phyloP scores from a whole-genome alignment of 2,329 filamentous ascomycete species.

The Exophiala bonariae region DNA sequence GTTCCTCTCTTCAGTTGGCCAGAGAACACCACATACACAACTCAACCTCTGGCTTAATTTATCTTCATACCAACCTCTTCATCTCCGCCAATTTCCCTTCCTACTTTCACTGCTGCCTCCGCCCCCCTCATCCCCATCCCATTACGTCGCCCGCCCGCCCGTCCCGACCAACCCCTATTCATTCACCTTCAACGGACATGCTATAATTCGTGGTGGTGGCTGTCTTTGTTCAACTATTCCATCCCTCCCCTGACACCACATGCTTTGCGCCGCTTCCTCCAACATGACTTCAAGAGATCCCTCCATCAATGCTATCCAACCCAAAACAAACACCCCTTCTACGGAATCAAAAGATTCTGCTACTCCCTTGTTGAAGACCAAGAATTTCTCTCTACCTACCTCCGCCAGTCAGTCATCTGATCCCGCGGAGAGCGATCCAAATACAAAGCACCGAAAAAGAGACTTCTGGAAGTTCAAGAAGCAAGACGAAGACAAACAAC shows the following conservation, averaged over 20 bases:
- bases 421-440: conserved; percentile 7
- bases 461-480: conserved; percentile 63
- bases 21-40: too few species aligned
- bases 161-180: too few species aligned
- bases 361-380: conserved; percentile 19
- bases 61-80: too few species aligned
- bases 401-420: conserved; percentile 2
- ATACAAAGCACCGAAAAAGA: conserved; percentile 52
- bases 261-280: background rate
- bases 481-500: conserved; percentile 53
- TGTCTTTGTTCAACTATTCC: too few species aligned
- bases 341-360: conserved; percentile 26
- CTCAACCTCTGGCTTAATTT: too few species aligned
- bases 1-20: too few species aligned
- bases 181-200: too few species aligned
- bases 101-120: too few species aligned
- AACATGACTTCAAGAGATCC: conserved; percentile 18
- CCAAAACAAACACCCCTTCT: conserved; percentile 18
- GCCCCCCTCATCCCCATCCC: too few species aligned
- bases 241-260: background rate
- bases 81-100: too few species aligned
- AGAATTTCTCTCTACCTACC: background rate
- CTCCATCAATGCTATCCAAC: conserved; percentile 13
- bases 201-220: too few species aligned
- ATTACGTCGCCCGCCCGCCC: too few species aligned